phyloP scores from a whole-genome alignment of 805 yeast genomes.

The Yamadazyma sp. region DNA sequence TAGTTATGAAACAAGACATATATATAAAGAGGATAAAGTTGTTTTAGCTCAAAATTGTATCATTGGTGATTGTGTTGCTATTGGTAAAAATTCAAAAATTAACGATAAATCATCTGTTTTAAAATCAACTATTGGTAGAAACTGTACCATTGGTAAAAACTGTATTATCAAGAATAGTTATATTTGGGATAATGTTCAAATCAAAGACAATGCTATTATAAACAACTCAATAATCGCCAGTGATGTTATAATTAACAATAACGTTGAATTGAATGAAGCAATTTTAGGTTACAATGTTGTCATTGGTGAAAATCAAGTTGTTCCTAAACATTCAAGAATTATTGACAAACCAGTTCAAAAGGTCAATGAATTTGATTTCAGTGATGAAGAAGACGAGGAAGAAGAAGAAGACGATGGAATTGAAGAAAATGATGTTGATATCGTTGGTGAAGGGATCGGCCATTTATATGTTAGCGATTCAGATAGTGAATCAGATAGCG shows the following conservation, averaged over 20 bases:
- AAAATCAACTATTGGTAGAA: constrained; percentile 79
- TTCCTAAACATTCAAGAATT: constrained; percentile 52
- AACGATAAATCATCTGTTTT: constrained; percentile 70
- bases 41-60: constrained; percentile 90
- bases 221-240: constrained; percentile 71
- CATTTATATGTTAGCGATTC: constrained; percentile 42
- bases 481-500: constrained; percentile 34
- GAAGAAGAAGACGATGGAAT: constrained; percentile 27
- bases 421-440: constrained; percentile 20
- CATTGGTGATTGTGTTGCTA: constrained; percentile 74
- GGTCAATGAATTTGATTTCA: constrained; percentile 16
- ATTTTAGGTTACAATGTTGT: constrained; percentile 75
- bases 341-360: constrained; percentile 45
- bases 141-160: constrained; percentile 79
- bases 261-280: constrained; percentile 54
- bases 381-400: constrained; percentile 21
- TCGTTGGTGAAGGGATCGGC: constrained; percentile 51
- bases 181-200: constrained; percentile 79
- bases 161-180: constrained; percentile 71
- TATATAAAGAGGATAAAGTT: constrained; percentile 87
- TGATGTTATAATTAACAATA: constrained; percentile 51
- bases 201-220: constrained; percentile 62
- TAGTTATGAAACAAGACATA: constrained; percentile 76
- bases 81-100: constrained; percentile 73
- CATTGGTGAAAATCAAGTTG: constrained; percentile 51